Percentiles rank a stretch among this genome's conserved stretches.
Conservation (phyloP, 345 rosid species). For the Rhodomyrtus tomentosa region DNA sequence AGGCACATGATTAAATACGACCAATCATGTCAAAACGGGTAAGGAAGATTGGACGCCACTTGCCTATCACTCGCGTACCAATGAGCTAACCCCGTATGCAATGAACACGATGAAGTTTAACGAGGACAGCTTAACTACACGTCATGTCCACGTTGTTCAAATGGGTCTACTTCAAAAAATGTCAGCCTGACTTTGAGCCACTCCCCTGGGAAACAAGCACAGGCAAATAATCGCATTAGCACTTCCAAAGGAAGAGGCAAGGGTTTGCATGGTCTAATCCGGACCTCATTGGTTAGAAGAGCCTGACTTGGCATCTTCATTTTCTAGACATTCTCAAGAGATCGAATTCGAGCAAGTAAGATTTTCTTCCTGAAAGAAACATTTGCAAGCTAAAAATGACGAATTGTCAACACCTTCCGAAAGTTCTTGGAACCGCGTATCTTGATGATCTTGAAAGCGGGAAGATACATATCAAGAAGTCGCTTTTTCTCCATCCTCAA, state of each 20-base stretch:
- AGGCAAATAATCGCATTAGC: neutral
- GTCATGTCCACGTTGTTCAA: too few relatives aligned
- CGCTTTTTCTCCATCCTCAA: neutral
- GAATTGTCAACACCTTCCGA: neutral
- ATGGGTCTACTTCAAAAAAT: too few relatives aligned
- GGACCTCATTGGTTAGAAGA: neutral
- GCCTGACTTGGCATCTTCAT: neutral
- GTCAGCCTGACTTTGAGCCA: too few relatives aligned
- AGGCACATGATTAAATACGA: too few relatives aligned
- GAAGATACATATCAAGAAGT: neutral
- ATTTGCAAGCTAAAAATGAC: neutral
- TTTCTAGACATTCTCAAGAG: neutral
- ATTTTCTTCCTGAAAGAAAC: neutral
- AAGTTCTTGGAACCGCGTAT: neutral
- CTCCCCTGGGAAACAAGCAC: too few relatives aligned
- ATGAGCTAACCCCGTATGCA: too few relatives aligned
- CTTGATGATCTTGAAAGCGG: neutral
- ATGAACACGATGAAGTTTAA: too few relatives aligned
- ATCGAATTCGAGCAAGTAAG: neutral
- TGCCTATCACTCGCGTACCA: too few relatives aligned
- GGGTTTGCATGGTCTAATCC: neutral
- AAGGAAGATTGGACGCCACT: too few relatives aligned
- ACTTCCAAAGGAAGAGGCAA: neutral
- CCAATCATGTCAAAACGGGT: too few relatives aligned
- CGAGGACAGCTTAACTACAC: too few relatives aligned